phyloP scores from a whole-genome alignment of 495 filamentous ascomycete species.

The Talaromyces thailandensis region DNA sequence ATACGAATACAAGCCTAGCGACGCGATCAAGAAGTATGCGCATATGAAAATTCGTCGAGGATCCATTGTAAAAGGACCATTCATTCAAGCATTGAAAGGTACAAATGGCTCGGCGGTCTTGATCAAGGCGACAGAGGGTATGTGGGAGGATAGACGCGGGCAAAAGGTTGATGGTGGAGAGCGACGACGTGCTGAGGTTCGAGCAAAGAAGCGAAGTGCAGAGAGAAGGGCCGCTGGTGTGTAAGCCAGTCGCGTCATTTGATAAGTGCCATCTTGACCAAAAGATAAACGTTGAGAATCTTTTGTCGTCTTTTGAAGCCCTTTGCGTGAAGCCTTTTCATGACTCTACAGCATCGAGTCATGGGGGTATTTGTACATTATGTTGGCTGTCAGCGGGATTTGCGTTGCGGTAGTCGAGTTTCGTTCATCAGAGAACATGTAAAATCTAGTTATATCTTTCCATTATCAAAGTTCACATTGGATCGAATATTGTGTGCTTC shows the following conservation, averaged over 20 bases:
- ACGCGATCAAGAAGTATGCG: conserved; percentile 40
- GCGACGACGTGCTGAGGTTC: conserved; percentile 73
- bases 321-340: too few species aligned
- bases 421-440: background rate
- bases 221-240: conserved; percentile 32
- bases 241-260: conserved; percentile 4
- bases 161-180: conserved; percentile 96
- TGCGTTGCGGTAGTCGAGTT: background rate
- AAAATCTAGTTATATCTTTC: background rate
- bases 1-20: conserved; percentile 26
- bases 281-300: background rate
- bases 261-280: background rate
- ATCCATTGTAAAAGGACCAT: conserved; percentile 60
- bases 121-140: conserved; percentile 65
- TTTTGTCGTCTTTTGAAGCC: background rate
- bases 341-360: background rate
- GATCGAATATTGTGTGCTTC: background rate
- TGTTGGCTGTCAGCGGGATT: conserved; percentile 2
- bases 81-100: conserved; percentile 56
- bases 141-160: conserved; percentile 81
- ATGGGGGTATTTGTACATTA: conserved; percentile 8
- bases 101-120: conserved; percentile 48
- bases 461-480: background rate
- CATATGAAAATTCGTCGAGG: conserved; percentile 58
- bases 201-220: conserved; percentile 53